Evolutionary conservation across 140 eudicot species (phyloP).

Genomic region (Anethum foeniculum): DNA sequence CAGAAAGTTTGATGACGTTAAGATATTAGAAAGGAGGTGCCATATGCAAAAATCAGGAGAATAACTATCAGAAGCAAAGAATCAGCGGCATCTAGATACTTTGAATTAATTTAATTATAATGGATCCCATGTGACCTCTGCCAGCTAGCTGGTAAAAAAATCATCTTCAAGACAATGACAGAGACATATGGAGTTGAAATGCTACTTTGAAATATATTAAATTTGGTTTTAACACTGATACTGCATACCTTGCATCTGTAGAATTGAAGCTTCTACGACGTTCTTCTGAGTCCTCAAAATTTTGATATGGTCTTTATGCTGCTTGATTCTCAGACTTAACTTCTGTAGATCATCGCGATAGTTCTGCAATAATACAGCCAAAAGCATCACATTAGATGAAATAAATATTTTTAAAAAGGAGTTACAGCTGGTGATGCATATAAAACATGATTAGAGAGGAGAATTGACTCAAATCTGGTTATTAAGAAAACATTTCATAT

Average conservation of each 20-base stretch:
- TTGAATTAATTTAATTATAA: neutral
- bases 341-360: constrained; percentile 43
- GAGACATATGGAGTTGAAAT: neutral
- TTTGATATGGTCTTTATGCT: constrained; percentile 54
- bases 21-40: neutral
- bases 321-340: constrained; percentile 53
- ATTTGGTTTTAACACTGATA: neutral
- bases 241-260: constrained; percentile 51
- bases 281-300: constrained; percentile 37
- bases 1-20: neutral
- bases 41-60: neutral
- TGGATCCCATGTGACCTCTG: no score
- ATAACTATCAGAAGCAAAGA: neutral
- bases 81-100: neutral
- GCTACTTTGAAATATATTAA: neutral
- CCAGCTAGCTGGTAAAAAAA: neutral
- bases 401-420: neutral
- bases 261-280: constrained; percentile 48
- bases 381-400: neutral
- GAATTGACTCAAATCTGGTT: neutral
- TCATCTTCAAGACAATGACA: neutral
- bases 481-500: neutral
- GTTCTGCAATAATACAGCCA: constrained; percentile 33
- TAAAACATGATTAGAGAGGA: neutral
- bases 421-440: neutral